Conservation (phyloP, 345 rosid genomes). For the Zanthoxylum bungeanum region DNA sequence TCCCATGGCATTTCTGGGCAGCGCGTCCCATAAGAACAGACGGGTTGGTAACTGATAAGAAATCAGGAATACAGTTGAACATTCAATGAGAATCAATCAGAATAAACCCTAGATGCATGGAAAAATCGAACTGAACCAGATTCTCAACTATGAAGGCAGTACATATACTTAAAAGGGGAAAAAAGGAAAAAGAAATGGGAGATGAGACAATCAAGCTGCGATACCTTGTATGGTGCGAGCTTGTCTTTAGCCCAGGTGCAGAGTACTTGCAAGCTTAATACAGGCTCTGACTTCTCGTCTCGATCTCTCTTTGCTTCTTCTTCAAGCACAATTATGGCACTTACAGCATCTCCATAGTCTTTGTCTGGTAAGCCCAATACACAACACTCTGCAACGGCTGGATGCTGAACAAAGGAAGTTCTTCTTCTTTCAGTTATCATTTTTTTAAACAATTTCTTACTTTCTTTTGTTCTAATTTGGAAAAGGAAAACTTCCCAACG, state of each 20-base stretch:
- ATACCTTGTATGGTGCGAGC: slow-evolving; percentile 99
- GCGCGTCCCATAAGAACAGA: slow-evolving; percentile 74
- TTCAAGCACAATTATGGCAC: slow-evolving; percentile 64
- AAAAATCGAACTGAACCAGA: not conserved
- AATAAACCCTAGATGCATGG: not conserved
- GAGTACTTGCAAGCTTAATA: slow-evolving; percentile 73
- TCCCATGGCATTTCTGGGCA: slow-evolving; percentile 99
- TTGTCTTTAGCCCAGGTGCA: slow-evolving; percentile 83
- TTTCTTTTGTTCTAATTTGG: not conserved
- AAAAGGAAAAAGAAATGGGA: not conserved
- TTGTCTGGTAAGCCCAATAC: slow-evolving; percentile 89
- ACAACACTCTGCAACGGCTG: slow-evolving; percentile 77
- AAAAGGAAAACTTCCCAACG: not conserved
- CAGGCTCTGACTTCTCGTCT: slow-evolving; percentile 47
- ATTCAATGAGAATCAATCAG: too few relatives aligned
- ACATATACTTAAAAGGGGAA: not conserved
- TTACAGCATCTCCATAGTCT: slow-evolving; percentile 83
- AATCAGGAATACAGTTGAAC: not conserved
- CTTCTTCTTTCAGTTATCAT: not conserved
- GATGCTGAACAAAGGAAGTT: slow-evolving; percentile 56
- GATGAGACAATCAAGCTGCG: too few relatives aligned
- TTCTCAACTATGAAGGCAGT: not conserved
- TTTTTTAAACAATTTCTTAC: not conserved
- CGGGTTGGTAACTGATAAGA: slow-evolving; percentile 73
- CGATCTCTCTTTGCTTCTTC: slow-evolving; percentile 43